Evolutionary conservation across 2,329 filamentous ascomycete genomes (phyloP).

Genomic region (Colletotrichum neosansevieriae): DNA sequence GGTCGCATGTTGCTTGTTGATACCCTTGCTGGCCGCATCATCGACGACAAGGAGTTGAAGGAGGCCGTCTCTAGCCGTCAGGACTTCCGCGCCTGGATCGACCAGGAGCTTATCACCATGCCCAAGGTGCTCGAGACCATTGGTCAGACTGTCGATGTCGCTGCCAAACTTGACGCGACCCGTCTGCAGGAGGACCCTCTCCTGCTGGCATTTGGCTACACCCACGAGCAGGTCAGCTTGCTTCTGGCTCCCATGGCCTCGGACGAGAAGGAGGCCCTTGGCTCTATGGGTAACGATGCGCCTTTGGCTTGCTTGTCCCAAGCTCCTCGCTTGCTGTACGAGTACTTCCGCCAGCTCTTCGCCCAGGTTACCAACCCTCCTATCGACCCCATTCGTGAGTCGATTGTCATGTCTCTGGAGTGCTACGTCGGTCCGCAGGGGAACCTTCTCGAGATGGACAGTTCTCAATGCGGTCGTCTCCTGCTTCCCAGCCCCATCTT

Average conservation of each 20-base stretch:
- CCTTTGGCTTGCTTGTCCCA: constrained; percentile 92
- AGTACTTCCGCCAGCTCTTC: constrained; percentile 98
- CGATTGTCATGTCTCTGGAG: constrained; percentile 97
- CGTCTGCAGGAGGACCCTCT: constrained; percentile 87
- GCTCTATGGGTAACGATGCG: constrained; percentile 98
- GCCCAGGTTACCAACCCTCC: constrained; percentile 98
- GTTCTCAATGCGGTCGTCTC: constrained; percentile 87
- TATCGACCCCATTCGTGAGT: constrained; percentile 96
- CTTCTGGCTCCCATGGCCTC: constrained; percentile 95
- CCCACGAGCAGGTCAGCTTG: constrained; percentile 93
- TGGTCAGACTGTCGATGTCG: constrained; percentile 70
- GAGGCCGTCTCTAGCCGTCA: constrained; percentile 85
- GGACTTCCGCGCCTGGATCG: constrained; percentile 90
- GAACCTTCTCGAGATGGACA: constrained; percentile 93
- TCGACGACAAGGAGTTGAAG: constrained; percentile 94
- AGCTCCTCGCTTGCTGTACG: constrained; percentile 88
- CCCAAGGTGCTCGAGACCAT: constrained; percentile 77
- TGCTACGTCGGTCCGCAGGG: constrained; percentile 97
- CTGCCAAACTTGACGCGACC: constrained; percentile 73
- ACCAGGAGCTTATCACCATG: constrained; percentile 85
- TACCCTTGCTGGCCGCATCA: constrained; percentile 88
- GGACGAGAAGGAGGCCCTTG: constrained; percentile 95
- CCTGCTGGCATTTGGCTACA: constrained; percentile 91
- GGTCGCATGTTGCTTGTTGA: constrained; percentile 97
- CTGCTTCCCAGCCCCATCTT: constrained; percentile 90